Percentiles rank a stretch among this genome's conserved stretches.
These are phyloP conservation scores for Colletotrichum sansevieriae DNA, from an alignment of 2,329 filamentous ascomycete genomes.

Conservation along the genomic window DNA sequence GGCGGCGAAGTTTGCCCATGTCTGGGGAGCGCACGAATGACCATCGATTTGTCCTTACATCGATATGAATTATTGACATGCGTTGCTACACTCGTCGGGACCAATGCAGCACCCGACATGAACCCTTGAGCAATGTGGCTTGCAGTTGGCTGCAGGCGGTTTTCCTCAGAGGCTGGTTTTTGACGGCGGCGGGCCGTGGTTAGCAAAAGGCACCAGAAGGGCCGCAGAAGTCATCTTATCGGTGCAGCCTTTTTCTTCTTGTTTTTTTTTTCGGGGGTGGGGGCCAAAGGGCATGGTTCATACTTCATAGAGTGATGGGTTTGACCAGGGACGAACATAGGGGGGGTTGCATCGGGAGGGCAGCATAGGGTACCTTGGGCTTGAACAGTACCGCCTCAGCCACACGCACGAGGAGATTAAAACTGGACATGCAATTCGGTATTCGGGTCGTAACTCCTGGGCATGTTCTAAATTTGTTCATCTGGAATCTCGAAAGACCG, in stretches of 20 bases:
- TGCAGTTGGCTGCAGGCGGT: background rate
- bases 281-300: conserved; percentile 7
- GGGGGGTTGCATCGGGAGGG: conserved; percentile 33
- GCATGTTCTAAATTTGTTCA: conserved; percentile 37
- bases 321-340: conserved; percentile 26
- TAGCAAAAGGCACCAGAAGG: background rate
- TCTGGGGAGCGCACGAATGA: background rate
- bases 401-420: conserved; percentile 36
- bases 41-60: background rate
- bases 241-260: background rate
- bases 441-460: conserved; percentile 32
- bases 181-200: conserved; percentile 20
- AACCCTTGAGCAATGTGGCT: conserved; percentile 21
- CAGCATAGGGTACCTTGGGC: too few relatives aligned
- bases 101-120: conserved; percentile 6
- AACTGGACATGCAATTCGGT: conserved; percentile 33
- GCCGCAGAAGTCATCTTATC: conserved; percentile 15
- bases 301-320: conserved; percentile 9
- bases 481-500: conserved; percentile 14
- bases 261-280: too few relatives aligned
- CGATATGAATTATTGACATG: conserved; percentile 8
- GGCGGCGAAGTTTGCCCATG: conserved; percentile 10
- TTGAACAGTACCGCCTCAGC: conserved; percentile 20
- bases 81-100: background rate
- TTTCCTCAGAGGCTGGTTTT: conserved; percentile 9